Base-by-base conservation (phyloP, 2,329 filamentous ascomycete species). In the Penicillium concentricum region DNA sequence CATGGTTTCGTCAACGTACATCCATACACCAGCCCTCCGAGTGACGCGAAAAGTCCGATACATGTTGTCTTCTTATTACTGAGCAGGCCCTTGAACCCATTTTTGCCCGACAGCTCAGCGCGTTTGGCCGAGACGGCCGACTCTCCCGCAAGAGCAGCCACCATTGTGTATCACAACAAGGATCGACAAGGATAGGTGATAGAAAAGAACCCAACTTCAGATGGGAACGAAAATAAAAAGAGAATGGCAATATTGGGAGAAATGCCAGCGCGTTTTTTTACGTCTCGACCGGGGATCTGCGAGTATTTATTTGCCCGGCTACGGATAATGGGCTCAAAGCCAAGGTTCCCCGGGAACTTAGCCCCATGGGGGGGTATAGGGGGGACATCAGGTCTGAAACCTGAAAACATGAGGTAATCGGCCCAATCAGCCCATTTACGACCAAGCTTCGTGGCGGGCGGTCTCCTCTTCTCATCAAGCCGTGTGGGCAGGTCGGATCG, bases 21-120 rank as follows among this genome's bases (percentile, higher is more conserved):
- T 20, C 89, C 87, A 69, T 89, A 85, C 28, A 83, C 74, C 20
- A 82, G 69, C 51, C 81, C 81, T 64, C 80, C 80, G 32, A 83
- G 69, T 58, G 77, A 81, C 6, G 79, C 78, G 57, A 84, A 84
- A 51, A 81, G 76, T 10, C 81, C 80, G 64, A 84, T 83, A 10
- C 78, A 76, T 56, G 82, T 82, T 24, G 83, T 82, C 60, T 79
- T 82, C 56, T 77, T 69, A 65, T 83, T 84, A 62, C 78, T 78
- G 35, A 84, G 37, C 39, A 85, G 67, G 12, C 81, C 81, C 60
- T 71, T 64, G n/a, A 78, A 76, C 22, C 81, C 81, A 63, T 76
- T 72, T 59, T 72, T 70, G 37, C 70, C 68, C 30, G 72, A 62
- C 37, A 75, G 63, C 62, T 70, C 58, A 54, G 72, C 69, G 44